Evolutionary conservation across 1,284 basidiomycete species (phyloP).

Genomic region (Pseudozyma hubeiensis): DNA sequence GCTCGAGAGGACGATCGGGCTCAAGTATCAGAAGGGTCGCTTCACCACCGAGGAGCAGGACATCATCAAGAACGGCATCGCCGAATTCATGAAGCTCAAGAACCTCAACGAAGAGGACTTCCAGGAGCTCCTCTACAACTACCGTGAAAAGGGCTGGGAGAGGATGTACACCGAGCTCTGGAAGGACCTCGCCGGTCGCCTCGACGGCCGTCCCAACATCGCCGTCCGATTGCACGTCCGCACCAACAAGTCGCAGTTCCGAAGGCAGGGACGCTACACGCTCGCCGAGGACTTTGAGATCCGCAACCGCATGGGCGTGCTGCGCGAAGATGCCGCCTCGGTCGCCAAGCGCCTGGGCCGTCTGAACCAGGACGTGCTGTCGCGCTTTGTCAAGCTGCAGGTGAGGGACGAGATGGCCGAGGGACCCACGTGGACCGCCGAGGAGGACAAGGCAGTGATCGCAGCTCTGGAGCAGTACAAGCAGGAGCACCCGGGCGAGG

Average conservation of each 20-base stretch:
- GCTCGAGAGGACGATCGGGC: constrained; percentile 48
- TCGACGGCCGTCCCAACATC: constrained; percentile 46
- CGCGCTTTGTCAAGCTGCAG: constrained; percentile 45
- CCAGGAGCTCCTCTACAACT: constrained; percentile 52
- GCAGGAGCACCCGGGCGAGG: constrained; percentile 41
- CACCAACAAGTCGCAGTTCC: constrained; percentile 47
- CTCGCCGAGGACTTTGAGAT: constrained; percentile 46
- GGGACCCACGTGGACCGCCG: constrained; percentile 31
- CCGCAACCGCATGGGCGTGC: constrained; percentile 23
- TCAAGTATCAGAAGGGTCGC: constrained; percentile 45
- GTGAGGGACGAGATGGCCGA: constrained; percentile 42
- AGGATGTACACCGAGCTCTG: constrained; percentile 51
- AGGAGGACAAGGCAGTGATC: constrained; percentile 51
- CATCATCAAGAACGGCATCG: constrained; percentile 45
- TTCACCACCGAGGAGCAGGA: constrained; percentile 47
- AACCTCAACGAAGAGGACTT: constrained; percentile 44
- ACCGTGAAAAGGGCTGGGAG: constrained; percentile 44
- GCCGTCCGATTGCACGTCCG: constrained; percentile 45
- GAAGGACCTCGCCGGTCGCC: constrained; percentile 45
- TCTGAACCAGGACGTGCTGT: constrained; percentile 40
- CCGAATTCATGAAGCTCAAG: constrained; percentile 44
- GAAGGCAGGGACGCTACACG: constrained; percentile 43
- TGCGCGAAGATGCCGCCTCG: constrained; percentile 31
- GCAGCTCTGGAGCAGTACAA: constrained; percentile 45
- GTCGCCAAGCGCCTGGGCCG: constrained; percentile 53